Percentiles rank a stretch among this genome's conserved stretches.
phyloP scores from a whole-genome alignment of 2,329 filamentous ascomycete genomes.

The Penicillium sp. region DNA sequence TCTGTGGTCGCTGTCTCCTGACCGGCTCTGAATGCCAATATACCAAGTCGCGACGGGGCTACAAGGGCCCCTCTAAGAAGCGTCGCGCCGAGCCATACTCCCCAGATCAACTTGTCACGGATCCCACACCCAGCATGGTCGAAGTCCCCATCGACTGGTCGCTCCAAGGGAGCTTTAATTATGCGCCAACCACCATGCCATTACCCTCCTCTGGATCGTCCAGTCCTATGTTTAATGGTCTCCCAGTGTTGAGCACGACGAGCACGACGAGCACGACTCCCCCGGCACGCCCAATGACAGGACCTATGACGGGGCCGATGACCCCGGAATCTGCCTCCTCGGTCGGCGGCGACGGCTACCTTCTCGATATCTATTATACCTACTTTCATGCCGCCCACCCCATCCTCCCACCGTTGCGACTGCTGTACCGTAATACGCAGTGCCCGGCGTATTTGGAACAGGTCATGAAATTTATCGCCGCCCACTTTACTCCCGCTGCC shows the following conservation, averaged over 20 bases:
- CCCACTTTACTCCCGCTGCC: constrained; percentile 53
- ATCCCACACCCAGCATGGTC: constrained; percentile 40
- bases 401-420: constrained; percentile 54
- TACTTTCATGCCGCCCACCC: constrained; percentile 60
- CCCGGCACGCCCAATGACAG: constrained; percentile 8
- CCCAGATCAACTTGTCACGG: constrained; percentile 52
- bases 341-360: constrained; percentile 38
- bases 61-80: constrained; percentile 66
- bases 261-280: constrained; percentile 13
- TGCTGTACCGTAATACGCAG: constrained; percentile 40
- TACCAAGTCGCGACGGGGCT: constrained; percentile 72
- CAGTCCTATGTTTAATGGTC: constrained; percentile 29
- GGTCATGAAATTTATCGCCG: constrained; percentile 60
- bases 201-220: constrained; percentile 27
- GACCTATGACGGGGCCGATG: constrained; percentile 30
- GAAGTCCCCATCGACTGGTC: constrained; percentile 46
- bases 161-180: constrained; percentile 37
- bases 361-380: constrained; percentile 59
- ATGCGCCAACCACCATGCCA: constrained; percentile 26
- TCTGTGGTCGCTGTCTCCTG: constrained; percentile 66
- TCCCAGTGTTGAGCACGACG: constrained; percentile 10
- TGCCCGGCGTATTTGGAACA: constrained; percentile 52
- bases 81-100: constrained; percentile 40
- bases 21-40: constrained; percentile 67
- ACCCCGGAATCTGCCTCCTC: constrained; percentile 42